Evolutionary conservation across 148 eudicot genomes (phyloP).

Genomic region (Fagopyrum homotropicum): DNA sequence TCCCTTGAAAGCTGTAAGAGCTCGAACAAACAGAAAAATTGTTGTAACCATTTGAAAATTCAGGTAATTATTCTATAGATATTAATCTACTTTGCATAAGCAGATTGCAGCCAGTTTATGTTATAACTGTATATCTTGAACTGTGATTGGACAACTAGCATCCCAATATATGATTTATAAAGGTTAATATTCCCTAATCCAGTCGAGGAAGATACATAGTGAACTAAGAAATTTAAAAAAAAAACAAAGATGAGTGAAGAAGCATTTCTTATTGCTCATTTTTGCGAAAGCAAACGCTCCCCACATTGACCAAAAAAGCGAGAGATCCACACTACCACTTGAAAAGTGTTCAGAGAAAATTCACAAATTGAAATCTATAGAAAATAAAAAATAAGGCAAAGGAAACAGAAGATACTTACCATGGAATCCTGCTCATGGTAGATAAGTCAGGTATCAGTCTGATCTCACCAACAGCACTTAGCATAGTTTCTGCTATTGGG

Average conservation of each 20-base stretch:
- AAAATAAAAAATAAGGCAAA: not conserved
- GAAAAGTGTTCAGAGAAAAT: not conserved
- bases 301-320: slow-evolving; percentile 6
- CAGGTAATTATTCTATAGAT: too few species aligned
- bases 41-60: too few species aligned
- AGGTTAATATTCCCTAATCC: not conserved
- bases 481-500: slow-evolving; percentile 71
- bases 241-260: not conserved
- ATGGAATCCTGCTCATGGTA: slow-evolving; percentile 71
- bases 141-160: not conserved
- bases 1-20: too few species aligned
- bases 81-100: too few species aligned
- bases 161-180: too few species aligned
- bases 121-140: not conserved
- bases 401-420: slow-evolving; percentile 33
- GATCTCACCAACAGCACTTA: slow-evolving; percentile 80
- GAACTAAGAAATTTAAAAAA: not conserved
- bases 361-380: not conserved
- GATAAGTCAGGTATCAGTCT: slow-evolving; percentile 86
- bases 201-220: not conserved
- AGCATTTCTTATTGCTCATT: not conserved
- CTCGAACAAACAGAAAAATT: too few species aligned
- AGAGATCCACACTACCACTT: not conserved
- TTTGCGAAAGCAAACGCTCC: not conserved
- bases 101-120: too few species aligned